Evolutionary conservation across 805 yeast genomes (phyloP), one percentile per base, ranked within the genome.

Genomic region (Candida multigemmis): DNA sequence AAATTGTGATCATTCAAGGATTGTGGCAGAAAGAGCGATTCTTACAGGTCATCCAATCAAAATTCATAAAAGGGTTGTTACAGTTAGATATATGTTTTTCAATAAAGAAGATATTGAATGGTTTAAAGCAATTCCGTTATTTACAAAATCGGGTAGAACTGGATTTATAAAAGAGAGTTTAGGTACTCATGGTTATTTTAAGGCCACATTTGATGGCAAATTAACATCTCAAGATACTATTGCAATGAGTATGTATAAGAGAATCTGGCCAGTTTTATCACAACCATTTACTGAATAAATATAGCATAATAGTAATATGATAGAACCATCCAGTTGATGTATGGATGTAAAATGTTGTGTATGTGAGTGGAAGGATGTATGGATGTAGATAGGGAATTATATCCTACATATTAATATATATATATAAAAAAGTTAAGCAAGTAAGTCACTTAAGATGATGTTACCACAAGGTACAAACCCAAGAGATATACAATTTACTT

Each of bases 111-210:
- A 91, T 50, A 81, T 93, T 39, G 72, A 71, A 38, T 82, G 82
- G 74, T 91, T 79, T 70, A 83, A 82, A 57, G 78, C 87, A 4
- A 80, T 91, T 40, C 97, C 97, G 22, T 60, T 91, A 34, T 91
- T 85, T 55, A 87, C 97, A 22, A 85, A 83, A 52, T 69, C 77
- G 43, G 99, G 98, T 26, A 76, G 96, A 53, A 68, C 86, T 12
- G 99, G 99, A 30, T 81, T 81, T 53, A 89, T 93, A 50, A 89
- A 84, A 56, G 96, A 89, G 52, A 74, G 87, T 48, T 67, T 91
- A 62, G 99, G 99, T 59, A 91, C 98, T 2, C 98, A 91, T 51
- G 99, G 99, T 37, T 85, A 89, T 63, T 87, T 80, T 72, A 91
- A 91, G 60, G 95, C 96, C 14, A 80, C 82, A 6, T 91, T 91